Conservation (phyloP, 2,329 filamentous ascomycete genomes). For the Tricladium varicosporioides region DNA sequence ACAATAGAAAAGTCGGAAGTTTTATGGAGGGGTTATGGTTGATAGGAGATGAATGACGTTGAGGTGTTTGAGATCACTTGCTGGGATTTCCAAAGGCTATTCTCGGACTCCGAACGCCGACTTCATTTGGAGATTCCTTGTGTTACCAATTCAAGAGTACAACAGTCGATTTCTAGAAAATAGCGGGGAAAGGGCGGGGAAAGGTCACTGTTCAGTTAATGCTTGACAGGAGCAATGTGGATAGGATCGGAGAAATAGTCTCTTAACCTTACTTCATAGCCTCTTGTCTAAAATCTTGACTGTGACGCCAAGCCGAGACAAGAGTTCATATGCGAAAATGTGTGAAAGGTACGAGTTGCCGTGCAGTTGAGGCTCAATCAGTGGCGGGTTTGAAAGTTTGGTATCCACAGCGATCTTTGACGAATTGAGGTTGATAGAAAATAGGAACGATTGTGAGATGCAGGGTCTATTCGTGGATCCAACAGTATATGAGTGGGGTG, state of each 20-base stretch:
- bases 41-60: background rate
- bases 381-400: background rate
- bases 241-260: background rate
- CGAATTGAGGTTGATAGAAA: background rate
- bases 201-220: too few relatives aligned
- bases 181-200: background rate
- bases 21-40: background rate
- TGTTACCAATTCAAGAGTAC: background rate
- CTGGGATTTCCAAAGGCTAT: background rate
- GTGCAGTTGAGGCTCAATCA: background rate
- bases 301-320: background rate
- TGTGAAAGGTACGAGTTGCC: background rate
- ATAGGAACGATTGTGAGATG: background rate
- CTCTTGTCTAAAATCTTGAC: background rate
- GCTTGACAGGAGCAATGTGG: background rate
- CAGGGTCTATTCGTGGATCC: background rate
- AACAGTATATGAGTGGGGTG: background rate
- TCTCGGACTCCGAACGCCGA: too few relatives aligned
- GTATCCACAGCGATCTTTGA: slow-evolving; percentile 3
- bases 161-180: background rate
- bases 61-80: background rate
- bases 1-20: background rate
- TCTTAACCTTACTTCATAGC: background rate
- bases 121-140: background rate
- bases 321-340: background rate